Evolutionary conservation across 2,329 filamentous ascomycete species (phyloP).

Genomic region (Aureobasidium lini): DNA sequence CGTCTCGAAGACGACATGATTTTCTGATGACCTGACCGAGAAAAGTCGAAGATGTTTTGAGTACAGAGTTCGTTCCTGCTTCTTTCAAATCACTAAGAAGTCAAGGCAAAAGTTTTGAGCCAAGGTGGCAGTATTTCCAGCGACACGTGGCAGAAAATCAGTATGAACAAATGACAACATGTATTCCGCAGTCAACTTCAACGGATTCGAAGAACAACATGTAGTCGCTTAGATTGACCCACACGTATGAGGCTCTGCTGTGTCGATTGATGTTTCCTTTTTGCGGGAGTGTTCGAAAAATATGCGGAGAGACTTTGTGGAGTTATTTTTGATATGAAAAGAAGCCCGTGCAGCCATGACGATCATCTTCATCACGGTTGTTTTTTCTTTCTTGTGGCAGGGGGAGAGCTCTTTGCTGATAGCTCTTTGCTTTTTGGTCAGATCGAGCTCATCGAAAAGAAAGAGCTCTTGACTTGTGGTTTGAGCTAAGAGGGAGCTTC

Average conservation of each 20-base stretch:
- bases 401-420: neutral
- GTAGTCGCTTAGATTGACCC: conserved; percentile 1
- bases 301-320: neutral
- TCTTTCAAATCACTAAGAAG: no score
- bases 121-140: no score
- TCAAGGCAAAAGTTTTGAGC: no score
- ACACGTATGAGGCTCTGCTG: neutral
- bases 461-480: neutral
- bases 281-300: neutral
- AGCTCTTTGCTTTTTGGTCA: conserved; percentile 3
- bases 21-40: neutral
- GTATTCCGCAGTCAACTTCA: neutral
- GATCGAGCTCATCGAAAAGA: neutral
- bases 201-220: neutral
- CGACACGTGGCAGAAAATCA: no score
- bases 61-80: no score
- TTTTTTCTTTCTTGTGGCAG: neutral
- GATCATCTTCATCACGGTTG: conserved; percentile 7
- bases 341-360: conserved; percentile 5
- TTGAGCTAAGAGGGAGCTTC: neutral
- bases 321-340: neutral
- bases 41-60: no score
- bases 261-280: neutral
- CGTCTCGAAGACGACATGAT: neutral
- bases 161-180: no score